phyloP scores from a whole-genome alignment of 352 stramenopile genomes.

The Lagenidium giganteum region DNA sequence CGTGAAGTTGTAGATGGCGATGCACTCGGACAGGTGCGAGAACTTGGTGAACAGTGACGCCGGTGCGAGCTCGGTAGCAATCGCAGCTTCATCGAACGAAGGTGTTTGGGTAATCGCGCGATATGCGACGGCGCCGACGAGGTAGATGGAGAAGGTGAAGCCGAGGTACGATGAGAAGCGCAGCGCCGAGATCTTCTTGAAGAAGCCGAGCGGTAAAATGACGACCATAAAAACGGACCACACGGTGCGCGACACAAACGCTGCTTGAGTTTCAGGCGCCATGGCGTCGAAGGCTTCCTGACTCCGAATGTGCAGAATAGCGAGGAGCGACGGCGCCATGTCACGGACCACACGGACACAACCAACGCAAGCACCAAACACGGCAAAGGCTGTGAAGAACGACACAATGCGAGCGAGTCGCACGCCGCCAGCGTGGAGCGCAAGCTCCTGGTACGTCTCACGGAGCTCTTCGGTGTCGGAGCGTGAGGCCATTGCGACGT shows the following conservation, averaged over 20 bases:
- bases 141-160: constrained; percentile 51
- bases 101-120: constrained; percentile 27
- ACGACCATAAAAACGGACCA: constrained; percentile 43
- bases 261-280: constrained; percentile 20
- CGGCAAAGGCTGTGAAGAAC: constrained; percentile 45
- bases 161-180: constrained; percentile 63
- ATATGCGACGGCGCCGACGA: constrained; percentile 44
- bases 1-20: constrained; percentile 71
- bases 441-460: constrained; percentile 52
- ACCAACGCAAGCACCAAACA: constrained; percentile 62
- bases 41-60: constrained; percentile 11
- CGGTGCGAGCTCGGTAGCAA: too few relatives aligned
- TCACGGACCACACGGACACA: constrained; percentile 53
- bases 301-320: constrained; percentile 14
- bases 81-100: too few relatives aligned
- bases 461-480: constrained; percentile 21
- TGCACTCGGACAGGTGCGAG: constrained; percentile 36
- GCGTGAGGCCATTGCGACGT: constrained; percentile 30
- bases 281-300: constrained; percentile 14
- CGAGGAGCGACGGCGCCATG: constrained; percentile 44
- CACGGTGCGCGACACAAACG: constrained; percentile 22
- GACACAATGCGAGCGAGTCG: constrained; percentile 36
- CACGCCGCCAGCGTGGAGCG: constrained; percentile 32
- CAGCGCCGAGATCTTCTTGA: constrained; percentile 55
- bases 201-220: constrained; percentile 42